These are phyloP conservation scores for Metschnikowia cerradonensis DNA, from an alignment of 805 yeast genomes.

Conservation along the genomic window DNA sequence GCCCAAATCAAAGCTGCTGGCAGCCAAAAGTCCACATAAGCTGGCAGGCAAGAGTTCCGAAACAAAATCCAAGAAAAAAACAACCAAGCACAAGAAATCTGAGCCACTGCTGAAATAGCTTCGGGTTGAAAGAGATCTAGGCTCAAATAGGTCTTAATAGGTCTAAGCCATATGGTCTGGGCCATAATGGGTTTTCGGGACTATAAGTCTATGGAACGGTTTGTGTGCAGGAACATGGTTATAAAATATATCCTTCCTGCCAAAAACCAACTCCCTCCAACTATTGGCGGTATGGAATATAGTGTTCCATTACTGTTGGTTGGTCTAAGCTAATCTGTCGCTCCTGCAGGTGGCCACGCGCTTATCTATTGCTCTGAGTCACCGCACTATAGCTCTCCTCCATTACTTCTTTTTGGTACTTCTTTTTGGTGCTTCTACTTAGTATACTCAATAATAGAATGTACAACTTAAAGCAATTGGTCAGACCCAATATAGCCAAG, in stretches of 20 bases:
- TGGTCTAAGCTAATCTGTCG: neutral
- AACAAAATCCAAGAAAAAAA: neutral
- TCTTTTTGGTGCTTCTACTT: neutral
- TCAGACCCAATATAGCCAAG: conserved; percentile 78
- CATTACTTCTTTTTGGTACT: neutral
- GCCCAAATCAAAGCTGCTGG: neutral
- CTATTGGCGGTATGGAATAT: too few species aligned
- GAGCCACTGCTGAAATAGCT: neutral
- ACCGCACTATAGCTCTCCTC: neutral
- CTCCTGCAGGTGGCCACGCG: conserved; percentile 2
- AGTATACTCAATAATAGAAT: neutral
- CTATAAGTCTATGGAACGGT: too few species aligned
- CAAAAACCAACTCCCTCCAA: too few species aligned
- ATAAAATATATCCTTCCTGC: too few species aligned
- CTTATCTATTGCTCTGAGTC: conserved; percentile 4
- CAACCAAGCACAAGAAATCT: neutral
- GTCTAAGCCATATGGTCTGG: too few species aligned
- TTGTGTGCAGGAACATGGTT: too few species aligned
- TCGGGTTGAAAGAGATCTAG: too few species aligned
- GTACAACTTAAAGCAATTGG: conserved; percentile 46
- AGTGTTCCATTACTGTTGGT: neutral
- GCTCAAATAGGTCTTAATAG: too few species aligned
- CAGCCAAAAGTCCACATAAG: neutral
- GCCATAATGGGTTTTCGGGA: too few species aligned
- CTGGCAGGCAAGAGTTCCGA: neutral